A percentile compares a stretch with the other conserved stretches of the same genome.
These are phyloP conservation scores for Zygoascus meyerae DNA, from an alignment of 1,139 yeast genomes.

Conservation along the genomic window DNA sequence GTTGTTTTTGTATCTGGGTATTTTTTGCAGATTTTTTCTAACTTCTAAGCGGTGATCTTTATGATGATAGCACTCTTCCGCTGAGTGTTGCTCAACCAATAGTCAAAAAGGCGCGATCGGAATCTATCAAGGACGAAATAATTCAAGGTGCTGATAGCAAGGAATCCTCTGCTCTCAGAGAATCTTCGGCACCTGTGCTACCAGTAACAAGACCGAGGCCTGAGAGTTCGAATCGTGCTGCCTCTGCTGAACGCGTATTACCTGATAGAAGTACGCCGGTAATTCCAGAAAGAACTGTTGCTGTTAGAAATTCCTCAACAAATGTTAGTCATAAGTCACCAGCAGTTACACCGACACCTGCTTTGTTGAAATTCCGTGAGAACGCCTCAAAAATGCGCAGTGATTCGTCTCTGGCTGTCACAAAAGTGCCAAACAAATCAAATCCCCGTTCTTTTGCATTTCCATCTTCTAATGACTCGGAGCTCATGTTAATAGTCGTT, in stretches of 20 bases:
- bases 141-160: neutral
- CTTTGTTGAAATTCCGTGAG: constrained; percentile 2
- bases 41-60: constrained; percentile 1
- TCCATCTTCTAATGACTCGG: constrained; percentile 21
- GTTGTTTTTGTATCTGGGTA: neutral
- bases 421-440: constrained; percentile 9
- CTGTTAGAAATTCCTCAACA: too few species aligned
- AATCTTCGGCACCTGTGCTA: constrained; percentile 3
- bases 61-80: neutral
- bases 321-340: too few species aligned
- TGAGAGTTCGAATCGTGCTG: too few species aligned
- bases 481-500: constrained; percentile 29
- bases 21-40: neutral
- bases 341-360: neutral
- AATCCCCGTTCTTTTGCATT: constrained; percentile 16
- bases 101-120: constrained; percentile 2
- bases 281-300: too few species aligned
- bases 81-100: neutral
- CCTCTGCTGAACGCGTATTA: too few species aligned
- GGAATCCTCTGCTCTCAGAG: neutral
- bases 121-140: constrained; percentile 1
- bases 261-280: too few species aligned
- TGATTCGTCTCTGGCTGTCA: neutral
- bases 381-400: constrained; percentile 4
- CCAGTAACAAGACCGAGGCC: too few species aligned